Evolutionary conservation across 2,329 filamentous ascomycete species (phyloP).

Genomic region (Emericellopsis atlantica): DNA sequence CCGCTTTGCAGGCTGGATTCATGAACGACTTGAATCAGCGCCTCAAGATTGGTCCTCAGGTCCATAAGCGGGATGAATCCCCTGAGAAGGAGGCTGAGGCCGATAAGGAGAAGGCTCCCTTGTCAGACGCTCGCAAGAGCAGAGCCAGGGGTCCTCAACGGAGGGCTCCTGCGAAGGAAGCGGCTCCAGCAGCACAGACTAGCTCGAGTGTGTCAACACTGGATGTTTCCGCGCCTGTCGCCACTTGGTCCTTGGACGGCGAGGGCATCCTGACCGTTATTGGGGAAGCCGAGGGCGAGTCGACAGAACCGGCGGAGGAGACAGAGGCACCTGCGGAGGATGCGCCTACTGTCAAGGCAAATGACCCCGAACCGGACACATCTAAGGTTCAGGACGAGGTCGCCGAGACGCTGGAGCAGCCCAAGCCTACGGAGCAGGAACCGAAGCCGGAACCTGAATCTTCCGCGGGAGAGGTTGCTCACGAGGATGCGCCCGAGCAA

Average conservation of each 20-base stretch:
- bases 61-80: conserved; percentile 61
- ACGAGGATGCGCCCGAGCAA: conserved; percentile 3
- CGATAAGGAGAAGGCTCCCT: conserved; percentile 53
- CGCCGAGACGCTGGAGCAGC: not conserved
- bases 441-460: not conserved
- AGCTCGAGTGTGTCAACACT: conserved; percentile 21
- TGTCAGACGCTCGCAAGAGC: conserved; percentile 81
- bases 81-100: conserved; percentile 41
- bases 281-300: conserved; percentile 5
- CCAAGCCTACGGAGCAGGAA: not conserved
- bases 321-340: not conserved
- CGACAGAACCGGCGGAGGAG: not conserved
- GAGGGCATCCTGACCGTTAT: conserved; percentile 25
- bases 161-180: conserved; percentile 45
- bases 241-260: conserved; percentile 40
- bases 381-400: too few species aligned
- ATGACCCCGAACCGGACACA: too few species aligned
- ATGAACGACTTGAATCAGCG: conserved; percentile 88
- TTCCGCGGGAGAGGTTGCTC: not conserved
- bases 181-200: conserved; percentile 18
- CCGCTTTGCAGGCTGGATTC: conserved; percentile 80
- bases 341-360: not conserved
- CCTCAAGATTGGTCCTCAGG: conserved; percentile 73
- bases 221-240: conserved; percentile 32
- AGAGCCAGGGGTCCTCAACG: conserved; percentile 79